Conservation (phyloP, 192 early-diverging fungal genomes). For the Cetraspora pellucida region DNA sequence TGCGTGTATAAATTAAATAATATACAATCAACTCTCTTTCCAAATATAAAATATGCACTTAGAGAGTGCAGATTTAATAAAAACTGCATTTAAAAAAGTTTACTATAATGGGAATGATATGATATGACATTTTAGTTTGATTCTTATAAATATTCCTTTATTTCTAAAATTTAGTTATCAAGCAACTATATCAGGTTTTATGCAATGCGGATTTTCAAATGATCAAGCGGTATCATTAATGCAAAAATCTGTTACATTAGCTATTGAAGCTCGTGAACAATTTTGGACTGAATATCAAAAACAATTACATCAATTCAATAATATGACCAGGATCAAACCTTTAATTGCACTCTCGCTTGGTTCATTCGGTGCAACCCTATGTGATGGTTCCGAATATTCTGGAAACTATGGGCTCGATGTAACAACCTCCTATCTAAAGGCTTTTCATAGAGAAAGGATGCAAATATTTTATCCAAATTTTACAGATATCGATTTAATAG, state of each 20-base stretch:
- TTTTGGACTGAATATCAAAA: constrained; percentile 33
- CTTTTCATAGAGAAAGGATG: constrained; percentile 59
- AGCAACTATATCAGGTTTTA: constrained; percentile 49
- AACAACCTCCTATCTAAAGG: constrained; percentile 41
- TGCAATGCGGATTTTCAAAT: constrained; percentile 40
- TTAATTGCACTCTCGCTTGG: constrained; percentile 65
- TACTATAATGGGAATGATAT: no score
- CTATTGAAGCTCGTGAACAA: constrained; percentile 51
- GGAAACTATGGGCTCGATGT: constrained; percentile 55
- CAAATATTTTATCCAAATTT: constrained; percentile 34
- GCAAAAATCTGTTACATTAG: constrained; percentile 45
- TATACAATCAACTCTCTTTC: no score
- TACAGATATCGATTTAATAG: constrained; percentile 55
- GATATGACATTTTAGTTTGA: no score
- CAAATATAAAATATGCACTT: no score
- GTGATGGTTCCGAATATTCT: constrained; percentile 66
- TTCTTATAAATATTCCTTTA: no score
- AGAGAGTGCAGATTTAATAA: no score
- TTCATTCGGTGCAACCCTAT: constrained; percentile 65
- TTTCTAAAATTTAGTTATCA: constrained; percentile 49
- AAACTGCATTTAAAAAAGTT: no score
- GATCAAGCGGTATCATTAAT: constrained; percentile 43
- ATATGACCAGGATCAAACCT: not conserved
- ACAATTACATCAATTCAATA: not conserved
- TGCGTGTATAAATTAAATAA: not conserved